These are phyloP conservation scores for Penicillium hesseltinei DNA, from an alignment of 2,329 filamentous ascomycete species.

Conservation along the genomic window DNA sequence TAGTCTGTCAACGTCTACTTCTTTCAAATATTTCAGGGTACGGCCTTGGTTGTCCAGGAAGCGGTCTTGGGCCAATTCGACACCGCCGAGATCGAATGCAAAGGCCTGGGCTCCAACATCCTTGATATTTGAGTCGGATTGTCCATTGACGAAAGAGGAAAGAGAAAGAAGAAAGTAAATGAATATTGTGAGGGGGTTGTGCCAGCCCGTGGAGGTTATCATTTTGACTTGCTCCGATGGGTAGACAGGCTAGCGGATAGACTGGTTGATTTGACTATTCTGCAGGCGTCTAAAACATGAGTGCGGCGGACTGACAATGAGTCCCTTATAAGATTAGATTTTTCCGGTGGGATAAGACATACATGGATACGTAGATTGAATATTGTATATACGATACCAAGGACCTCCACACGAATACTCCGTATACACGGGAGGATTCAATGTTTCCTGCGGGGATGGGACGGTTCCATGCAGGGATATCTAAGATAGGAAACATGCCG, in stretches of 20 bases:
- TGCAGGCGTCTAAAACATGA: neutral
- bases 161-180: neutral
- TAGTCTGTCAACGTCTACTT: slow-evolving; percentile 1
- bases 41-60: slow-evolving; percentile 49
- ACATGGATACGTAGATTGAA: too few relatives aligned
- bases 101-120: neutral
- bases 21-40: slow-evolving; percentile 46
- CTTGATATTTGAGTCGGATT: neutral
- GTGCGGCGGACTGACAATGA: neutral
- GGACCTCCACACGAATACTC: neutral
- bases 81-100: slow-evolving; percentile 1
- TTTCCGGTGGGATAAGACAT: neutral
- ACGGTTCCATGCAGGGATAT: too few relatives aligned
- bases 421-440: neutral
- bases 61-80: slow-evolving; percentile 22
- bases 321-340: neutral
- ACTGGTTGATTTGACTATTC: neutral
- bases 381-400: neutral
- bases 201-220: neutral
- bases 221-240: neutral
- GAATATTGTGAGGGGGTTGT: neutral
- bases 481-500: neutral
- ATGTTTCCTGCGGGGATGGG: too few relatives aligned
- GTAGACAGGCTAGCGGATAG: too few relatives aligned
- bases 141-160: neutral